Base-by-base conservation (phyloP, 805 yeast species). In the Jamesozyma spencerorum region DNA sequence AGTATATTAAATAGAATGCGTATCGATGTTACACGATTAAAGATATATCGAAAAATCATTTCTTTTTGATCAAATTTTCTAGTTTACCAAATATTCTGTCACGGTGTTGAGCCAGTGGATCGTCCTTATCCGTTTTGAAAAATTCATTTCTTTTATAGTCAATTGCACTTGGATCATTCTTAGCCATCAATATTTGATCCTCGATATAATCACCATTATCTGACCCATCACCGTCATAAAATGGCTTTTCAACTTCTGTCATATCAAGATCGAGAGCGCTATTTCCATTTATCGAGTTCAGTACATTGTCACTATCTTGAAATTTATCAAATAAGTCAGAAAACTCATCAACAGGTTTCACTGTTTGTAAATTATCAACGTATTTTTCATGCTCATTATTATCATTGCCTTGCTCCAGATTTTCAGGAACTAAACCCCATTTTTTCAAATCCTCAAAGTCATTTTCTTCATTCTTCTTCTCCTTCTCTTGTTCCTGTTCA, bases 211-310 rank as follows among this genome's bases (percentile, higher is more conserved):
- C 70, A 2, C 72, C 77, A 47, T 74, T 77, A 34, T 79, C 85
- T 49, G 80, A 86, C 18, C 80, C 88, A 0, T 92, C 94, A 48
- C 82, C 92, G 51, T 44, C 51, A 24, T 45, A 43, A 11, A 41
- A 48, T 3, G 40, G 45, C 12, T 38, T 38, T 11, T 43, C 13
- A 10, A 36, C 24, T 5, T 17, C 40, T 10, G 36, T 35, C 29
- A 28, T 37, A 42, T 65, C 67, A 5, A 68, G 36, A 24, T 62
- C 62, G 4, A 65, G 61, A 36, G 63, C 60, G 31, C 64, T 47
- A 4, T 34, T 14, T 1, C 47, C 31, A 27, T 49, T 55, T 12
- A 58, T 42, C 1, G 59, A 51, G 13, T 47, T 42, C 14, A 60
- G 28, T 8, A 60, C 44, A 42, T 60, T 47, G n/a, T 38, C 33